Evolutionary conservation across 2,329 filamentous ascomycete species (phyloP), one percentile per base, ranked within the genome.

Genomic region (Plectosphaerella sp.): DNA sequence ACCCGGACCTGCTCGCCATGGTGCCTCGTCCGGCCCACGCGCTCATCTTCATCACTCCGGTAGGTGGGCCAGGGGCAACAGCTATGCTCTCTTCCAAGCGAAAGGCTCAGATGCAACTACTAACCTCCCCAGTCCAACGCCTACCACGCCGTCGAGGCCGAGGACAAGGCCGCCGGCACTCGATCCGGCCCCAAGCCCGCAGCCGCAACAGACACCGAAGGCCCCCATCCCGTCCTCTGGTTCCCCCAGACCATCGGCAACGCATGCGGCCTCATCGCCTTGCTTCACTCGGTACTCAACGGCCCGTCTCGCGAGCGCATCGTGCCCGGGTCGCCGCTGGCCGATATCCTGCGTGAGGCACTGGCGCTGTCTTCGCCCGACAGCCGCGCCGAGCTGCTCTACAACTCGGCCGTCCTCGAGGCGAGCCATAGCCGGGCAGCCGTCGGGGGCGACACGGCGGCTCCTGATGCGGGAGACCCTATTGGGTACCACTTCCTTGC

Each of bases 191-290:
- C 37, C 14, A 14, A 9, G 8, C 28, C 28, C 28, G 28, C 37
- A 9, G 37, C 41, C 18, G 41, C 41, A 7, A 18, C 37, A 62
- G 64, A 20, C 37, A 56, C 58, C 8, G 69, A 68, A 2, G 59
- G 62, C 5, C 65, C 70, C 1, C 87, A 92, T 60, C 81, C 87
- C 7, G 83, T 92, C 1, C 73, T 89, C 16, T 95, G 89, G 89
- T 94, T 91, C 72, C 86, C 86, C 63, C 90, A 95, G 68, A 94
- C 88, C 0, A 94, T 95, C 61, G 81, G 84, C 53, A 87, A 94
- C 64, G 88, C 89, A 1, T 95, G 89, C 64, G 90, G 90, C 1
- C 78, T 92, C 20, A 91, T 91, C 62, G 90, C 84, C 0, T 74
- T 94, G 5, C 67, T 95, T 9, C 90, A 95, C 66, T 82, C 81